Percentiles rank a stretch among this genome's conserved stretches.
These are phyloP conservation scores for Fagus sylvatica DNA, from an alignment of 306 rosid genomes.

Conservation along the genomic window DNA sequence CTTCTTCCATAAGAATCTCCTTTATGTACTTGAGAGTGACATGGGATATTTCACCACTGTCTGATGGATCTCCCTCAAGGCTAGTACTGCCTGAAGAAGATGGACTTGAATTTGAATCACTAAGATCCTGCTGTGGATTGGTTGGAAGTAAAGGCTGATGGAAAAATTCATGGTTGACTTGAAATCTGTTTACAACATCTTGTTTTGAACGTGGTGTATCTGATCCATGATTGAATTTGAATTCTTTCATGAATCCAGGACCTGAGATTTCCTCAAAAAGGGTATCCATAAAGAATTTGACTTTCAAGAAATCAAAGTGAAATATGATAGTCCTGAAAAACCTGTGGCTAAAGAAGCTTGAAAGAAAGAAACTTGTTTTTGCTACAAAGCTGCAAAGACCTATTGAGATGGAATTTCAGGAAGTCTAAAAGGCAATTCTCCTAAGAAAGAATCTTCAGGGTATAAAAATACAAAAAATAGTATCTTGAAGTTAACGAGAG, in stretches of 20 bases:
- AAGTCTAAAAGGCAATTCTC: neutral
- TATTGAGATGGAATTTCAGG: neutral
- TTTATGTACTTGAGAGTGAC: slow-evolving; percentile 57
- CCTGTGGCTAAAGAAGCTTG: neutral
- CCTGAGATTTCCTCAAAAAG: slow-evolving; percentile 25
- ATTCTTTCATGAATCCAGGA: slow-evolving; percentile 35
- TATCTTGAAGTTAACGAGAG: neutral
- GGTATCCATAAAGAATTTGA: slow-evolving; percentile 35
- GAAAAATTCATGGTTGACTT: slow-evolving; percentile 31
- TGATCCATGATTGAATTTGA: slow-evolving; percentile 37
- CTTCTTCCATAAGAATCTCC: slow-evolving; percentile 82
- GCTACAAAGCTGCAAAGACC: too few relatives aligned
- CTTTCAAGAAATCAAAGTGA: neutral
- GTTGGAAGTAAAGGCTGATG: slow-evolving; percentile 27
- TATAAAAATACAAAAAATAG: neutral
- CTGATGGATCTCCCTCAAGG: slow-evolving; percentile 41
- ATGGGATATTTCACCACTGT: slow-evolving; percentile 41
- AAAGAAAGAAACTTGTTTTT: neutral
- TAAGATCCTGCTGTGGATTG: slow-evolving; percentile 13
- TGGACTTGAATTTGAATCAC: slow-evolving; percentile 6
- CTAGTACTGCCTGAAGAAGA: slow-evolving; percentile 24
- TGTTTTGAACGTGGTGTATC: slow-evolving; percentile 23
- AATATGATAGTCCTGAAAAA: neutral
- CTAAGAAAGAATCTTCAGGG: neutral
- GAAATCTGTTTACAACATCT: slow-evolving; percentile 28